Conservation (phyloP, 208 protist genomes). For the Trypanosoma scelopori region DNA sequence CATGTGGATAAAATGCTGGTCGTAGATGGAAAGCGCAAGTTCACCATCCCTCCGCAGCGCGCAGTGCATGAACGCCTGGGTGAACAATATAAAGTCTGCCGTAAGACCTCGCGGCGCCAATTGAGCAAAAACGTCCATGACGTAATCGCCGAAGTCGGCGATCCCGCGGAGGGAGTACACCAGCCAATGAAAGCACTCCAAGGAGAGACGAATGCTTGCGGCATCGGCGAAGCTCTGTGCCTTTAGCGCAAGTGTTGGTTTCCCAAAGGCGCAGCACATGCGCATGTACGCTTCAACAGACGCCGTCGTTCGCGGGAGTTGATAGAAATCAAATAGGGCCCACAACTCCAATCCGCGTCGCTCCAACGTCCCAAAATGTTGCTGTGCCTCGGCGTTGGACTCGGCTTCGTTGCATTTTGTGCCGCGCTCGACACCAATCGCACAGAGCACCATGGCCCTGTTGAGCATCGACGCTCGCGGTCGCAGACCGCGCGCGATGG, state of each 20-base stretch:
- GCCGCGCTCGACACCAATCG: conserved; percentile 54
- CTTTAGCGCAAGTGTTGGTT: conserved; percentile 64
- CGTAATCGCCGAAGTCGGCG: conserved; percentile 71
- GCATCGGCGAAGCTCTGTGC: conserved; percentile 71
- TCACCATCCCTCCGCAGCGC: conserved; percentile 78
- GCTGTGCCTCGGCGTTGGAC: not conserved
- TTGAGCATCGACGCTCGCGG: conserved; percentile 73
- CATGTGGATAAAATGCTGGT: conserved; percentile 58
- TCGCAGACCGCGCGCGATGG: conserved; percentile 67
- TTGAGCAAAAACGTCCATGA: conserved; percentile 74
- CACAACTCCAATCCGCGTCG: conserved; percentile 77
- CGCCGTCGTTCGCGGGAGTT: conserved; percentile 44
- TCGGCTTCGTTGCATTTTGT: conserved; percentile 4
- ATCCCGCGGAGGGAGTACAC: conserved; percentile 70
- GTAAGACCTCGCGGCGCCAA: conserved; percentile 70
- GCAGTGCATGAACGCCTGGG: conserved; percentile 72
- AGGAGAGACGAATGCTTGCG: conserved; percentile 45
- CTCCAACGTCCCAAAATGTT: conserved; percentile 19
- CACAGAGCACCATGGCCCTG: conserved; percentile 64
- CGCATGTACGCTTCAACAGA: conserved; percentile 79
- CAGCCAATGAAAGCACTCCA: conserved; percentile 80
- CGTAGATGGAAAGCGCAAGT: conserved; percentile 68
- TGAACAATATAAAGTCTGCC: conserved; percentile 81
- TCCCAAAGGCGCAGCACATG: conserved; percentile 51
- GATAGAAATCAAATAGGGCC: conserved; percentile 89